phyloP scores from a whole-genome alignment of 2,329 filamentous ascomycete species.

The Curvularia verruculosa region DNA sequence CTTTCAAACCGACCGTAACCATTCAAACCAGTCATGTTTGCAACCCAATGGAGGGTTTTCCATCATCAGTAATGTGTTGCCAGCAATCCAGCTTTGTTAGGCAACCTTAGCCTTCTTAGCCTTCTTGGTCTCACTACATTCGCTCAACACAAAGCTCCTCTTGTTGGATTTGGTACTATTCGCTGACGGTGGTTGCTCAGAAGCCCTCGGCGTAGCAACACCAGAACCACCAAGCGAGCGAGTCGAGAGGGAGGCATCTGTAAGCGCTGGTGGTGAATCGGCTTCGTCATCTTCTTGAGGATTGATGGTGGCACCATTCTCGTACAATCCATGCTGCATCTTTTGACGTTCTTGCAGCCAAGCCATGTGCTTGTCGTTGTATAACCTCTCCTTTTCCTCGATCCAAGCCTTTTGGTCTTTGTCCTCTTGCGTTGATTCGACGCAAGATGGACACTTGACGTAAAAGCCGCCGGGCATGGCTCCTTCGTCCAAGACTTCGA shows the following conservation, averaged over 20 bases:
- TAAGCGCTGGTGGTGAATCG: constrained; percentile 34
- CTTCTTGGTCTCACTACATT: constrained; percentile 6
- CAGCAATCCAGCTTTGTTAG: constrained; percentile 8
- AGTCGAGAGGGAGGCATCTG: constrained; percentile 34
- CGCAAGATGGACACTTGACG: constrained; percentile 58
- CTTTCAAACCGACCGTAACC: not conserved
- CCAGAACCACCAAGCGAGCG: constrained; percentile 31
- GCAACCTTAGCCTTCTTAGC: constrained; percentile 26
- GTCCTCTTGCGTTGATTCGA: constrained; percentile 22
- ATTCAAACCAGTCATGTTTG: not conserved
- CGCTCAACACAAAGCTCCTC: constrained; percentile 8
- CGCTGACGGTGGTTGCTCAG: not conserved
- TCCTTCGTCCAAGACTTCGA: constrained; percentile 57
- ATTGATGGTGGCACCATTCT: constrained; percentile 10
- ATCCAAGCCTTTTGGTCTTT: constrained; percentile 34
- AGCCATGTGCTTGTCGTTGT: constrained; percentile 30
- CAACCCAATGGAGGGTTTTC: not conserved
- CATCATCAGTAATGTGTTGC: constrained; percentile 6
- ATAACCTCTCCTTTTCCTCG: constrained; percentile 26
- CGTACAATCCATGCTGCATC: constrained; percentile 22
- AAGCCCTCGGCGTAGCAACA: constrained; percentile 29
- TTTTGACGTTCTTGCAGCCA: constrained; percentile 30
- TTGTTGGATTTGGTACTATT: constrained; percentile 12
- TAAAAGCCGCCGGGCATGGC: constrained; percentile 57
- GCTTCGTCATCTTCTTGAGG: constrained; percentile 21